Conservation (phyloP, 2,329 filamentous ascomycete genomes). For the Hymenoscyphus fraxineus region DNA sequence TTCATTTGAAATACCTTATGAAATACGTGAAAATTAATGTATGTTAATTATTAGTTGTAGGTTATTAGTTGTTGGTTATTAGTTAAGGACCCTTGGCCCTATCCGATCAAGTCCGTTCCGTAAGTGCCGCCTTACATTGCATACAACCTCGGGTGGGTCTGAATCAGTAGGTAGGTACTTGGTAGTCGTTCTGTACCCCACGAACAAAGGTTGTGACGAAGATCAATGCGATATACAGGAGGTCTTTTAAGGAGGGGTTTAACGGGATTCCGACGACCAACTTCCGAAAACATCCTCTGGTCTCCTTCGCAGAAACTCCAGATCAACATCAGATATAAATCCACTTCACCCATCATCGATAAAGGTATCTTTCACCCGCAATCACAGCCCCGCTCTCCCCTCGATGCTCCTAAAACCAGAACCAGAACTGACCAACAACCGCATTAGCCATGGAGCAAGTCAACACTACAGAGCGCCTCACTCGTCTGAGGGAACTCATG, state of each 20-base stretch:
- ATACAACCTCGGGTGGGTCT: too few species aligned
- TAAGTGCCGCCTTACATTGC: neutral
- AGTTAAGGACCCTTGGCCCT: too few species aligned
- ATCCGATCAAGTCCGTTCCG: too few species aligned
- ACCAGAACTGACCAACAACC: neutral
- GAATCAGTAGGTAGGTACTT: too few species aligned
- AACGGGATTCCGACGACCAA: constrained; percentile 2
- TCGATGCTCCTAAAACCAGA: neutral
- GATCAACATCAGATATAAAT: constrained; percentile 27
- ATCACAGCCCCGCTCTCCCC: neutral
- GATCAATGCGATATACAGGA: constrained; percentile 19
- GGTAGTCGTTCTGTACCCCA: neutral
- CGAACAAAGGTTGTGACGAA: constrained; percentile 1
- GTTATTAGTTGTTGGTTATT: too few species aligned
- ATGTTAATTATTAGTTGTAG: too few species aligned
- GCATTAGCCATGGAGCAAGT: constrained; percentile 63
- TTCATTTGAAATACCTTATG: too few species aligned
- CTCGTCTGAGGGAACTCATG: constrained; percentile 80
- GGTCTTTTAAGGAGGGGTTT: constrained; percentile 11
- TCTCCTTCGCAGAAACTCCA: constrained; percentile 17
- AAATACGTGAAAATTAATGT: too few species aligned
- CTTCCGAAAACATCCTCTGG: neutral
- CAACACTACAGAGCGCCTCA: constrained; percentile 72
- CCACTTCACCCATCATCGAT: constrained; percentile 9
- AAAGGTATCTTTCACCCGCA: neutral